Base-by-base conservation (phyloP, 2,329 filamentous ascomycete genomes). In the Verticillium dahliae region DNA sequence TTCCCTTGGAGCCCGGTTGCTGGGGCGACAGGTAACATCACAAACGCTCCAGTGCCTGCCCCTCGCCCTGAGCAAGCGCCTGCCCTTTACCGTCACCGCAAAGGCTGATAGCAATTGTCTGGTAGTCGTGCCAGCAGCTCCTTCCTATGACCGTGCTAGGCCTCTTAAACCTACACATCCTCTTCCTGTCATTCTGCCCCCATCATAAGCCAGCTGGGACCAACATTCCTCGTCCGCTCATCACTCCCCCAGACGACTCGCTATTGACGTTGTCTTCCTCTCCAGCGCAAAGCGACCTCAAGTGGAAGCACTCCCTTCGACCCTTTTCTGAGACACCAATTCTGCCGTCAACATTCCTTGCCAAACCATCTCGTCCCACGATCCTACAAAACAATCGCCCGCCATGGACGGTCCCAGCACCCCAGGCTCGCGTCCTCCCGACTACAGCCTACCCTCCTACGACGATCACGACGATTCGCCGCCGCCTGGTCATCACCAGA, bases 391-490 rank as follows among this genome's bases (percentile, higher is more conserved):
- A 58, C 58, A 52, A 35, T 38, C 56, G 58, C 62, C 56, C 59
- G 59, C 59, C 60, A 85, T 85, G 82, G 80, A 82, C 68, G 75
- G 77, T 55, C 78, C 79, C 69, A 79, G 76, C 68, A 80, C 78
- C 67, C 81, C 81, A 55, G 57, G 57, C 57, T 59, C 58, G 33
- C 75, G 80, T 65, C 82, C 82, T 63, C 84, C 85, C 37, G 82
- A 85, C 65, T 88, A 88, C 69, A 77, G 77, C 65, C 76, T 85
- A 60, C 82, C 82, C 22, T 73, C 74, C 60, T 87, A 88, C 69
- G 80, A 84, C 68, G 82, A 85, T 60, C 82, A 85, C 33, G 73
- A 79, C 67, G 41, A 50, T 3, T 50, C 41, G 41, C 45, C 45
- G 45, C 45, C 45, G 45, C 45, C 45, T 50, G 45, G 45, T n/a